Evolutionary conservation across 1,139 yeast genomes (phyloP).

Genomic region (Debaryomycetaceae sp.): DNA sequence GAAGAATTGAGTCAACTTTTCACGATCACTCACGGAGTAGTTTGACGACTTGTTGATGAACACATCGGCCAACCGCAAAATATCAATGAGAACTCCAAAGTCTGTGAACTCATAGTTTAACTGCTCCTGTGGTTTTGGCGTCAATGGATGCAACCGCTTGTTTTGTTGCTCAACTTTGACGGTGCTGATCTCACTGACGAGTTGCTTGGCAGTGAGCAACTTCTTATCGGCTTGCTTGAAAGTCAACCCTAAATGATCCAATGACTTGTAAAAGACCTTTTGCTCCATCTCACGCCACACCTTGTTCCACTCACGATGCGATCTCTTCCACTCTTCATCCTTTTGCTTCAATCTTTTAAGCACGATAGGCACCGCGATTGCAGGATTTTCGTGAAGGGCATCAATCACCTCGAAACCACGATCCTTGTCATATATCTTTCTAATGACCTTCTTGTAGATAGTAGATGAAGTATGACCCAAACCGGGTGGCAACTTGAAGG

Average conservation of each 20-base stretch:
- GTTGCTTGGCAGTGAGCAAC: constrained; percentile 80
- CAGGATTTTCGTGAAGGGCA: constrained; percentile 92
- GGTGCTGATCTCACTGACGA: constrained; percentile 87
- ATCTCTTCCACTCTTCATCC: constrained; percentile 98
- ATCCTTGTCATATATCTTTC: constrained; percentile 90
- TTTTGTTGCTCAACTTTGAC: constrained; percentile 83
- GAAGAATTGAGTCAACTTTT: constrained; percentile 68
- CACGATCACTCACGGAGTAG: constrained; percentile 80
- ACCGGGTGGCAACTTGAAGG: constrained; percentile 86
- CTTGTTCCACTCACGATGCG: constrained; percentile 98
- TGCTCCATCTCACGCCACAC: constrained; percentile 99
- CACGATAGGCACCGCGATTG: constrained; percentile 91
- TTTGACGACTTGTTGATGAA: constrained; percentile 66
- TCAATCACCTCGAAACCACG: constrained; percentile 95
- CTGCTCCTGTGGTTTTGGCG: constrained; percentile 83
- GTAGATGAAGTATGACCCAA: constrained; percentile 88
- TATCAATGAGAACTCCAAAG: constrained; percentile 66
- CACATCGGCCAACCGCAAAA: constrained; percentile 63
- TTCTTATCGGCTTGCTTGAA: constrained; percentile 97
- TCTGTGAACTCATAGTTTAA: constrained; percentile 66
- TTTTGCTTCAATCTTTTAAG: constrained; percentile 89
- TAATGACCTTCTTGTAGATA: constrained; percentile 86
- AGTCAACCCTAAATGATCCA: constrained; percentile 92
- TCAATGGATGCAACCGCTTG: constrained; percentile 76
- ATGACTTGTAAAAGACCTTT: constrained; percentile 85